These are phyloP conservation scores for Hericium rajendrae DNA, from an alignment of 768 basidiomycete genomes.

Conservation along the genomic window DNA sequence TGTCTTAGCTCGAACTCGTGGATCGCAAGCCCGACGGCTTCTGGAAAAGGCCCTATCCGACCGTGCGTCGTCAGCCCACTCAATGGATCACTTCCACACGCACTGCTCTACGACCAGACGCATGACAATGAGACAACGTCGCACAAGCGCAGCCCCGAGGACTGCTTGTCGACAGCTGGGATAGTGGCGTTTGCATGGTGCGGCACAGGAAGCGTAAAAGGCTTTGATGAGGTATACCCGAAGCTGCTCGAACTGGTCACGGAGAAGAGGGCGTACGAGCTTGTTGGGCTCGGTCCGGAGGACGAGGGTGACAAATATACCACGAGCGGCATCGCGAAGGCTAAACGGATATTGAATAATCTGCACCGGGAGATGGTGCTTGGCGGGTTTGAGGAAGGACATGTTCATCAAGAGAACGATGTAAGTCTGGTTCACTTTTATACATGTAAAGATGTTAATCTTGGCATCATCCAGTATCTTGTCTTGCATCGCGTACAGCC, in stretches of 20 bases:
- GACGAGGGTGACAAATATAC: slow-evolving; percentile 6
- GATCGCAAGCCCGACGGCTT: slow-evolving; percentile 74
- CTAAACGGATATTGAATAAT: slow-evolving; percentile 67
- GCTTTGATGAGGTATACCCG: slow-evolving; percentile 95
- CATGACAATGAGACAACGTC: slow-evolving; percentile 94
- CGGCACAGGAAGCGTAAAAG: slow-evolving; percentile 90
- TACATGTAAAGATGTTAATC: background rate
- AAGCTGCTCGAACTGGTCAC: slow-evolving; percentile 84
- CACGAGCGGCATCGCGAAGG: slow-evolving; percentile 28
- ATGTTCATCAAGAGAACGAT: slow-evolving; percentile 94
- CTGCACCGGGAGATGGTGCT: slow-evolving; percentile 88
- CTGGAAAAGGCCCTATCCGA: slow-evolving; percentile 70
- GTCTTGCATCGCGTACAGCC: slow-evolving; percentile 89
- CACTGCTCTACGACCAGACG: slow-evolving; percentile 89
- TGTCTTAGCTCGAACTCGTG: slow-evolving; percentile 54
- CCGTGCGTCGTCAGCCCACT: slow-evolving; percentile 69
- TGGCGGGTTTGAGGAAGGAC: slow-evolving; percentile 81
- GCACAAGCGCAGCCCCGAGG: slow-evolving; percentile 88
- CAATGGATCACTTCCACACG: slow-evolving; percentile 83
- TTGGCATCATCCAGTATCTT: slow-evolving; percentile 60
- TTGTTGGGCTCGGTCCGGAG: slow-evolving; percentile 37
- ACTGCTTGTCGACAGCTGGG: slow-evolving; percentile 89
- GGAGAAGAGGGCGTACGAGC: slow-evolving; percentile 74
- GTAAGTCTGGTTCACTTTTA: slow-evolving; percentile 29
- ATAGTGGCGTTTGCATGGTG: slow-evolving; percentile 85